Base-by-base conservation (phyloP, 2,329 filamentous ascomycete genomes). In the Parastagonospora avenae region DNA sequence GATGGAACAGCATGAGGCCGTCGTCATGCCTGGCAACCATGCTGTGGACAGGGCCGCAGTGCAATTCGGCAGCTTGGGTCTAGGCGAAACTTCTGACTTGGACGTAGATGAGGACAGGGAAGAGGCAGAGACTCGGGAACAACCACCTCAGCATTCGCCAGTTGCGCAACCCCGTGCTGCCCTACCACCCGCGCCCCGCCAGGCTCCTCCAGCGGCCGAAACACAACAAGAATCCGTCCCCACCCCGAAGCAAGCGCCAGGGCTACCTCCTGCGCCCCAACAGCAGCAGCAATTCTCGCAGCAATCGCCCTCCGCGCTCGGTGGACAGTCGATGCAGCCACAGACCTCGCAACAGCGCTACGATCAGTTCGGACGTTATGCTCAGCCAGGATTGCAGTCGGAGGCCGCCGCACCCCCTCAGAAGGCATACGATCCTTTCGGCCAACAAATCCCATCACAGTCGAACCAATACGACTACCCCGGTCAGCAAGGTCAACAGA, bases 21-120 rank as follows among this genome's bases (percentile, higher is more conserved):
- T 99, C 35, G 92, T 96, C 59, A 97, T 99, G 93, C 94, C 94
- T 39, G 92, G 91, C 53, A 96, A 97, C 79, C 92, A 94, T 62
- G 92, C 94, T 46, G 89, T 99, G 27, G 93, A 97, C 72, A 88
- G 92, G 65, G 86, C 93, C 60, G 90, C 92, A 42, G 92, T 99
- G 42, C 93, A 97, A 72, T 99, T 99, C 73, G 94, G 94, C 57
- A 95, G 92, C 73, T 91, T 99, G 81, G 95, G 89, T 69, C 76
- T 99, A 67, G 92, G 87, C 46, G 84, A 84, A 54, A 70, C 76
- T 52, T 89, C 92, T 42, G 71, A 92, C 46, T 73, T 80, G 27
- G 92, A 97, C 67, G 90, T 96, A 57, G 94, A 97, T 69, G 92
- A 93, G 58, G 92, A 97, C 68, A 86, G 92, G 56, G 94, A 99